phyloP scores from a whole-genome alignment of 345 rosid species.

The Melaleuca quinquenervia region DNA sequence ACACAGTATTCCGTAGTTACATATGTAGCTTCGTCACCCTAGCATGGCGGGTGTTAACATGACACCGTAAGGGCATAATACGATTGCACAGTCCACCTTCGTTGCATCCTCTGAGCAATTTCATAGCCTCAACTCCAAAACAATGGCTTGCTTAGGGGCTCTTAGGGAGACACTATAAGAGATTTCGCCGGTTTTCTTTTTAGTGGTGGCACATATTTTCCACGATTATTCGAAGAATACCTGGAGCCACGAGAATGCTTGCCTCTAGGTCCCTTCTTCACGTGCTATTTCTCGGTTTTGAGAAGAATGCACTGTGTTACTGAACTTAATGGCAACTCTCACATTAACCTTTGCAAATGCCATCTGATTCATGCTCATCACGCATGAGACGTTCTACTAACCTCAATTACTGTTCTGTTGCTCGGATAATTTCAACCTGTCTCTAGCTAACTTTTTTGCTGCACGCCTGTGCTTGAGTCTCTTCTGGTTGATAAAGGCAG shows the following conservation, averaged over 20 bases:
- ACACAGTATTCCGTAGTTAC: not conserved
- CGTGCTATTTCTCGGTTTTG: not conserved
- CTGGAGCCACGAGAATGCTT: not conserved
- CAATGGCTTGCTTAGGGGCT: not conserved
- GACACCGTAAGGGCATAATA: not conserved
- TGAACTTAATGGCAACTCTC: not conserved
- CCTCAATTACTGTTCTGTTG: not conserved
- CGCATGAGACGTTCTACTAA: not conserved
- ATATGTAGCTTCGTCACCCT: not conserved
- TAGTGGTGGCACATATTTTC: not conserved
- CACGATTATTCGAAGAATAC: not conserved
- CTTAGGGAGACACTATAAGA: not conserved
- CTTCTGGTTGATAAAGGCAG: constrained; percentile 11
- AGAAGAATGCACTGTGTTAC: not conserved
- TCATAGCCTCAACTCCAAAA: not conserved
- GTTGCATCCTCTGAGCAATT: not conserved
- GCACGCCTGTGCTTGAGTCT: constrained; percentile 44
- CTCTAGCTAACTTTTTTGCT: constrained; percentile 43
- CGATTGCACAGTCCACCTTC: not conserved
- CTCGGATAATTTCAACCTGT: not conserved
- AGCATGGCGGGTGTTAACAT: rapidly evolving
- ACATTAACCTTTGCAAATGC: not conserved
- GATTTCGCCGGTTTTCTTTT: not conserved
- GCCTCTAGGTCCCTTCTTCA: not conserved
- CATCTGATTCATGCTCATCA: not conserved